Percentiles rank a stretch among this genome's conserved stretches.
These are phyloP conservation scores for Dactylellina parvicollis DNA, from an alignment of 2,329 filamentous ascomycete genomes.

Conservation along the genomic window DNA sequence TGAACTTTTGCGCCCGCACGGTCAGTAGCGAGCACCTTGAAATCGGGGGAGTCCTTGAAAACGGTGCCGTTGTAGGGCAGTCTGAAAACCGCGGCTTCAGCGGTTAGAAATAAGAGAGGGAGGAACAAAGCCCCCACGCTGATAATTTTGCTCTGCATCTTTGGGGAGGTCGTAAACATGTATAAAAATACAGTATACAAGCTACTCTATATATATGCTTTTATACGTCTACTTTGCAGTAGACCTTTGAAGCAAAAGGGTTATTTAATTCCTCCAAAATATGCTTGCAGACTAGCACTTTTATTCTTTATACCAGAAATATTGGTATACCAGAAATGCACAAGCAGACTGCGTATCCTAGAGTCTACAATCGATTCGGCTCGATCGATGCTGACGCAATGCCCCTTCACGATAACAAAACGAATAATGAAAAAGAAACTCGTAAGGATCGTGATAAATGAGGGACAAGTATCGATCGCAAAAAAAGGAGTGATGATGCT, in stretches of 20 bases:
- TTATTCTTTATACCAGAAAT: too few species aligned
- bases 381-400: too few species aligned
- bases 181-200: slow-evolving; percentile 9
- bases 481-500: background rate
- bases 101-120: slow-evolving; percentile 6
- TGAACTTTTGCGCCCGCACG: background rate
- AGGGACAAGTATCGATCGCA: background rate
- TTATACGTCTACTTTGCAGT: slow-evolving; percentile 5
- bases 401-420: background rate
- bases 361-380: too few species aligned
- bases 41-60: background rate
- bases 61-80: slow-evolving; percentile 15
- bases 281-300: too few species aligned
- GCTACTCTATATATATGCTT: background rate
- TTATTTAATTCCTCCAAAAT: too few species aligned
- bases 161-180: background rate
- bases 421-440: background rate
- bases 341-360: too few species aligned
- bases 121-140: slow-evolving; percentile 9
- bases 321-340: too few species aligned
- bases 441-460: background rate
- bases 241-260: background rate
- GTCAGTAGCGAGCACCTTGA: background rate
- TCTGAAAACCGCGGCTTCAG: slow-evolving; percentile 20
- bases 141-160: slow-evolving; percentile 32